phyloP scores from a whole-genome alignment of 768 basidiomycete species.

The Serendipita indica region DNA sequence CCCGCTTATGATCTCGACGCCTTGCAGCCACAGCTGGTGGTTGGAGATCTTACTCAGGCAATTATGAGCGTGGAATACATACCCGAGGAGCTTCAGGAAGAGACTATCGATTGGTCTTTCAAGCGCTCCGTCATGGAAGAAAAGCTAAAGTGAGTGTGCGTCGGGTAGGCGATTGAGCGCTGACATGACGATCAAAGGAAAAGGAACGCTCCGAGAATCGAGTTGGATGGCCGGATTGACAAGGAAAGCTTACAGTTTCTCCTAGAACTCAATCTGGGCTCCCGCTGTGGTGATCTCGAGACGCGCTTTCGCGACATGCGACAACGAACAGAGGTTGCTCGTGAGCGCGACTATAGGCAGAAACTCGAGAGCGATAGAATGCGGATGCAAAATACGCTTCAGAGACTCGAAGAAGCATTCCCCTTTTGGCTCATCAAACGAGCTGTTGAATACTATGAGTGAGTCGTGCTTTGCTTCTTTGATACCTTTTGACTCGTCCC shows the following conservation, averaged over 20 bases:
- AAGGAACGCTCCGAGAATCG: not conserved
- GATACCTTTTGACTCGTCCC: not conserved
- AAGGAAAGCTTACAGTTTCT: not conserved
- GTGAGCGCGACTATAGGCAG: not conserved
- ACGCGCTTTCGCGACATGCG: no score
- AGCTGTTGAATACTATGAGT: not conserved
- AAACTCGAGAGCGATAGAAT: not conserved
- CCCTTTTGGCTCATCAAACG: not conserved
- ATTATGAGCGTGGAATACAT: slow-evolving; percentile 24
- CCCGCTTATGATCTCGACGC: not conserved
- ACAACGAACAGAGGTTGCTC: no score
- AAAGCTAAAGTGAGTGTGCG: not conserved
- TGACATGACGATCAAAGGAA: not conserved
- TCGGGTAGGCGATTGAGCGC: not conserved
- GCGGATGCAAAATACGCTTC: not conserved
- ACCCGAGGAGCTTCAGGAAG: not conserved
- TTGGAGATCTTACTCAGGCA: slow-evolving; percentile 29
- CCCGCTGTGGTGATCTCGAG: not conserved
- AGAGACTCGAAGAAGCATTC: not conserved
- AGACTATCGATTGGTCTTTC: not conserved
- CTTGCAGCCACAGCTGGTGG: slow-evolving; percentile 22
- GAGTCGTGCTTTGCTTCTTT: not conserved
- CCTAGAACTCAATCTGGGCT: not conserved
- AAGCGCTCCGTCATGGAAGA: not conserved
- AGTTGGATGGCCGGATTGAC: not conserved